A percentile compares a stretch with the other conserved stretches of the same genome.
Conservation (phyloP, 139 green algal species). For the Chlamydomonas asymmetrica region DNA sequence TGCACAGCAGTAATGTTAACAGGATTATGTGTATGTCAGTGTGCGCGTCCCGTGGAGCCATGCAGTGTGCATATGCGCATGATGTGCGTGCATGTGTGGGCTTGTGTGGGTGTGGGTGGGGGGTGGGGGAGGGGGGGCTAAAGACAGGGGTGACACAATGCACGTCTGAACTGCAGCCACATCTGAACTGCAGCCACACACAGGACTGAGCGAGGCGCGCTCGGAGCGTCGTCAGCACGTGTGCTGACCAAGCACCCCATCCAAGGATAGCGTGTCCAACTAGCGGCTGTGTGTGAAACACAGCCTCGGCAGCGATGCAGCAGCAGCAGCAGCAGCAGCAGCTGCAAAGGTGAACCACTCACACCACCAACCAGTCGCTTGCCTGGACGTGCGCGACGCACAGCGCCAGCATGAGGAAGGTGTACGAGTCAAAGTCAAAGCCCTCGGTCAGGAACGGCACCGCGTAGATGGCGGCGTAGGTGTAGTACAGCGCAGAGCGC, state of each 20-base stretch:
- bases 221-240: neutral
- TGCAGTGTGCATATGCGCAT: too few relatives aligned
- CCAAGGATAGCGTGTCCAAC: neutral
- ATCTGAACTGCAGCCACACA: too few relatives aligned
- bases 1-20: neutral
- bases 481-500: conserved; percentile 17
- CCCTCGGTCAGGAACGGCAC: conserved; percentile 14
- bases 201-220: too few relatives aligned
- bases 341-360: neutral
- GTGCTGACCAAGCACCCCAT: neutral
- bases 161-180: too few relatives aligned
- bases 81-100: too few relatives aligned
- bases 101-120: too few relatives aligned
- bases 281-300: neutral
- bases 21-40: neutral
- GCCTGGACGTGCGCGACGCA: conserved; percentile 26
- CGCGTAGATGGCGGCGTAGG: conserved; percentile 22
- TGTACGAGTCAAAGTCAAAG: conserved; percentile 25
- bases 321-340: too few relatives aligned
- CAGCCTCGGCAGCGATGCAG: neutral
- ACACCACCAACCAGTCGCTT: neutral
- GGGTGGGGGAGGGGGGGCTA: too few relatives aligned
- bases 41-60: too few relatives aligned
- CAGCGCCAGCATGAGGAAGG: conserved; percentile 13
- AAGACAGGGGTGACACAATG: too few relatives aligned